Conservation (phyloP, 495 filamentous ascomycete genomes). For the Sordaria brevicollis region DNA sequence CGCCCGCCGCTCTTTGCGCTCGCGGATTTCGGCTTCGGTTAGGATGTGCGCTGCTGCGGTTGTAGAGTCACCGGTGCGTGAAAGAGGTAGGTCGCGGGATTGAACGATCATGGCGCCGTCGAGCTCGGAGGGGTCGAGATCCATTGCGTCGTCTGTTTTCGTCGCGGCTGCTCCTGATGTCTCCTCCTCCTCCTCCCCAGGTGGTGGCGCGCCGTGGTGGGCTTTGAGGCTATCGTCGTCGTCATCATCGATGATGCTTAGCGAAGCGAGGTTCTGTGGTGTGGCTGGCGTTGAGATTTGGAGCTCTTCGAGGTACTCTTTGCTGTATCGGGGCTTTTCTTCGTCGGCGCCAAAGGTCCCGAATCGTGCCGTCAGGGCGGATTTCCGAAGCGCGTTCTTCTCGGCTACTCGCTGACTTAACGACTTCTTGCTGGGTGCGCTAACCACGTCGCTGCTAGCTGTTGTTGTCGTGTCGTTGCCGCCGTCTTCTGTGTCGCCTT, state of each 20-base stretch:
- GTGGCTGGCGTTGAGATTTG: slow-evolving; percentile 72
- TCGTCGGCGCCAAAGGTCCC: slow-evolving; percentile 47
- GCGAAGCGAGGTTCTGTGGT: slow-evolving; percentile 45
- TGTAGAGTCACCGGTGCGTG: background rate
- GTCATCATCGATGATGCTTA: slow-evolving; percentile 8
- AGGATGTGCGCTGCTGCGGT: slow-evolving; percentile 38
- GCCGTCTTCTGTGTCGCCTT: slow-evolving; percentile 44
- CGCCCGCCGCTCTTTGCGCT: slow-evolving; percentile 82
- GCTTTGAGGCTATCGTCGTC: slow-evolving; percentile 3
- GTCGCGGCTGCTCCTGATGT: slow-evolving; percentile 8
- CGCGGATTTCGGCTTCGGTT: slow-evolving; percentile 77
- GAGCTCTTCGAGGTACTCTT: slow-evolving; percentile 77
- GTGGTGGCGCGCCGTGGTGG: background rate
- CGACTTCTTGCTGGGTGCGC: slow-evolving; percentile 55
- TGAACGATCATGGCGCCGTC: slow-evolving; percentile 56
- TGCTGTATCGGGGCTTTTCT: slow-evolving; percentile 67
- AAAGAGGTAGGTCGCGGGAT: slow-evolving; percentile 14
- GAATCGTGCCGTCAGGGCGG: slow-evolving; percentile 45
- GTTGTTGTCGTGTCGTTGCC: slow-evolving; percentile 13
- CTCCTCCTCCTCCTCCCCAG: slow-evolving; percentile 24
- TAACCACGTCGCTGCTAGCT: slow-evolving; percentile 40
- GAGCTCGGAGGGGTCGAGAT: slow-evolving; percentile 42
- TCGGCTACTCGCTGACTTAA: slow-evolving; percentile 63
- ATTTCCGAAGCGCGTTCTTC: slow-evolving; percentile 51
- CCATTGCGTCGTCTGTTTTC: slow-evolving; percentile 35